Evolutionary conservation across 225 moss, liverwort and hornwort genomes (phyloP).

Genomic region (Neckera pumila): DNA sequence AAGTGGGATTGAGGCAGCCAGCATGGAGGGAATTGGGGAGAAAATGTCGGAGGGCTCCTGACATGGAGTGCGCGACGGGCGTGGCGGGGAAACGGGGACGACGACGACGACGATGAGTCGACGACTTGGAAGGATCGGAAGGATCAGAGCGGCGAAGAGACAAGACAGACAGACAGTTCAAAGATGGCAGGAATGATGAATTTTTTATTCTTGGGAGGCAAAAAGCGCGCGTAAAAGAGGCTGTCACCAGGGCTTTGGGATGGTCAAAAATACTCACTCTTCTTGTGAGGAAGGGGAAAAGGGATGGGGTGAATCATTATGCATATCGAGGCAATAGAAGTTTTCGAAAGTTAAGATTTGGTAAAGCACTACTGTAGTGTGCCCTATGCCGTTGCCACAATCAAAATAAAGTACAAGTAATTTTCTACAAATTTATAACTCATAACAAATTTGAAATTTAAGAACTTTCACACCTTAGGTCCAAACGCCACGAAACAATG

Average conservation of each 20-base stretch:
- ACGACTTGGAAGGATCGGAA: background rate
- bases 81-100: background rate
- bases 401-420: too few species aligned
- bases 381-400: too few species aligned
- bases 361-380: too few species aligned
- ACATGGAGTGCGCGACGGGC: background rate
- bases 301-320: too few species aligned
- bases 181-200: background rate
- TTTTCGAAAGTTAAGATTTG: too few species aligned
- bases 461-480: too few species aligned
- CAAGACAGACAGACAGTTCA: background rate
- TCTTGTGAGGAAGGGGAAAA: background rate
- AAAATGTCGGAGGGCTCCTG: background rate
- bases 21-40: background rate
- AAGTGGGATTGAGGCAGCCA: background rate
- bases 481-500: too few species aligned
- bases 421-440: too few species aligned
- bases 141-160: background rate
- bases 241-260: background rate
- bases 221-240: background rate
- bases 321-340: too few species aligned
- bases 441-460: too few species aligned
- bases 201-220: background rate
- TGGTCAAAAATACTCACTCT: too few species aligned
- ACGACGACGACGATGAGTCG: background rate